These are phyloP conservation scores for Oldenlandia corymbosa DNA, from an alignment of 257 asterid species.

Conservation along the genomic window DNA sequence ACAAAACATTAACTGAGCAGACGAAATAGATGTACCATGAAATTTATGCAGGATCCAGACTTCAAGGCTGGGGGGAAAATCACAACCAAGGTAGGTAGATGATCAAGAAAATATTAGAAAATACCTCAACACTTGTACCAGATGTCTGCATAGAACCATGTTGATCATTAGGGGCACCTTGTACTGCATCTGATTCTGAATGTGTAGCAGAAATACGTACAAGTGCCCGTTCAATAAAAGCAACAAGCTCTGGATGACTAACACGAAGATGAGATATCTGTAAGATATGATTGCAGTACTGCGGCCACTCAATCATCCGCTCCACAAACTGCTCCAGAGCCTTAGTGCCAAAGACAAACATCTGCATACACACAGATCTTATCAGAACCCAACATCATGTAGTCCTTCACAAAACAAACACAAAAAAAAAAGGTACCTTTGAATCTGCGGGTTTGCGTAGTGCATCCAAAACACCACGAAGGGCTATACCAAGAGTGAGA, in stretches of 20 bases:
- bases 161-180: conserved; percentile 46
- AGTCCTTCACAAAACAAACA: neutral
- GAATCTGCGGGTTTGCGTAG: conserved; percentile 91
- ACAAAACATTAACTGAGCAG: neutral
- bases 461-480: conserved; percentile 91
- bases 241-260: conserved; percentile 61
- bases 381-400: conserved; percentile 13
- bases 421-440: conserved; percentile 50
- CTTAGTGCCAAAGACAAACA: conserved; percentile 86
- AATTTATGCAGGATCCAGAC: neutral
- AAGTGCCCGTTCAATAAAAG: conserved; percentile 66
- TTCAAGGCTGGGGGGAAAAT: neutral
- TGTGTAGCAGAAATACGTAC: conserved; percentile 58
- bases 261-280: conserved; percentile 94
- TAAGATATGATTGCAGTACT: conserved; percentile 86
- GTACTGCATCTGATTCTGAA: conserved; percentile 56
- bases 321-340: conserved; percentile 94
- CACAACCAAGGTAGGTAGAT: neutral
- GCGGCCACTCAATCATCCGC: conserved; percentile 98
- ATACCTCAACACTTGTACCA: conserved; percentile 54
- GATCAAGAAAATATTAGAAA: neutral
- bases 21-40: too few species aligned
- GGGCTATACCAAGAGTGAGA: conserved; percentile 87
- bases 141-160: conserved; percentile 48
- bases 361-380: conserved; percentile 40